Base-by-base conservation (phyloP, 148 eudicot species). In the Rhododendron williamsianum region DNA sequence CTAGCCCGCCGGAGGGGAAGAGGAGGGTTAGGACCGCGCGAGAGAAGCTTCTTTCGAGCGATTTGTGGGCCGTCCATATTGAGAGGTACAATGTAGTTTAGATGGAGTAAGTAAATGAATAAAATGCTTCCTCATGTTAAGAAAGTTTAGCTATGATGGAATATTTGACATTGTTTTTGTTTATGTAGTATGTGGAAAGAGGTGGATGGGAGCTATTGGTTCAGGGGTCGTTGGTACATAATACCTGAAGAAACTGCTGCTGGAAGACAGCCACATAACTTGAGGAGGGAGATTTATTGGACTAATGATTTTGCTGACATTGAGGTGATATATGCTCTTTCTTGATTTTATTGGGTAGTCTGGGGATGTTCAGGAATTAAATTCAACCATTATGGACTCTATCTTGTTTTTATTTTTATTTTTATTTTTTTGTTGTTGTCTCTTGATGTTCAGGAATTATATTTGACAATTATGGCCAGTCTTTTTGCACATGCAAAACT, bases 181-280 rank as follows among this genome's bases (percentile, higher is more conserved):
- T 60, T 89, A 35, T 86, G 52, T 86, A 96, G 99, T 81, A 89
- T 96, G 82, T 94, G 99, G 99, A 97, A 93, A 82, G 98, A 95
- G 88, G 93, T 93, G 85, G 93, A 95, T 90, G 98, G 98, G 76
- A 92, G 86, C 73, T 97, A 88, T 63, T 95, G 99, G 98, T 93
- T 92, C 88, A 89, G 93, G 51, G 98, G 91, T 78, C 94, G 92
- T 86, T 97, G 99, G 99, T 97, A 95, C 83, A 90, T 92, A 60
- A 94, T 95, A 84, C 99, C 99, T 15, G 99, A 97, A 89, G 99
- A 97, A 90, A 97, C 98, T 76, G 90, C 91, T 90, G 91, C 93
- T 48, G 99, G 99, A 84, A 94, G 99, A 89, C 98, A 97, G 85
- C 91, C 96, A 3, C 99, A 97, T 93, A 95, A 97, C 84, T 92